Evolutionary conservation across 1,139 yeast genomes (phyloP).

Genomic region (Suhomyces maxii): DNA sequence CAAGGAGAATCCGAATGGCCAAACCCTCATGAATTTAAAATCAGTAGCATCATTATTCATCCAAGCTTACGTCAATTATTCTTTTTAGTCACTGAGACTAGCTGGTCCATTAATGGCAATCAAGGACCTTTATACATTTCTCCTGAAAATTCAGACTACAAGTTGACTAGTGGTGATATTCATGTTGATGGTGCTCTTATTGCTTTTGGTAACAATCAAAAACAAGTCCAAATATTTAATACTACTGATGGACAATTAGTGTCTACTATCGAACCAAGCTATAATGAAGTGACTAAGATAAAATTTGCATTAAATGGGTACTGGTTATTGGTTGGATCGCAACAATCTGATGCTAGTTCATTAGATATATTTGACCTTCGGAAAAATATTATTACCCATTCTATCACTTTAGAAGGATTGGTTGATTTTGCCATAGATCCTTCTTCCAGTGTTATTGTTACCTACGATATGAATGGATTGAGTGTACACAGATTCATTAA

Average conservation of each 20-base stretch:
- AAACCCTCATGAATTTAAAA: constrained; percentile 5
- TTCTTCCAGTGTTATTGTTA: constrained; percentile 42
- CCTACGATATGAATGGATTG: constrained; percentile 19
- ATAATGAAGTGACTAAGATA: constrained; percentile 35
- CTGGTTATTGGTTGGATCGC: constrained; percentile 47
- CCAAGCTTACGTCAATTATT: constrained; percentile 32
- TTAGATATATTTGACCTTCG: constrained; percentile 61
- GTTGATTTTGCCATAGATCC: constrained; percentile 44
- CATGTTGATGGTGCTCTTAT: constrained; percentile 69
- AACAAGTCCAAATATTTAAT: constrained; percentile 44
- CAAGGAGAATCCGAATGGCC: constrained; percentile 14
- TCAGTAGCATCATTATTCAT: constrained; percentile 29
- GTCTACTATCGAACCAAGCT: constrained; percentile 33
- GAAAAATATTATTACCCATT: constrained; percentile 37
- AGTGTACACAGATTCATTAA: constrained; percentile 40
- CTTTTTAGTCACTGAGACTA: constrained; percentile 29
- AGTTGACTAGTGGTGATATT: constrained; percentile 37
- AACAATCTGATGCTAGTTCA: constrained; percentile 18
- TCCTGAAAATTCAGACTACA: constrained; percentile 4
- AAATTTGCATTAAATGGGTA: constrained; percentile 70
- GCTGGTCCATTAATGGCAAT: constrained; percentile 32
- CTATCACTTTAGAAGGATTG: constrained; percentile 21
- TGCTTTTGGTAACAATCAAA: constrained; percentile 46
- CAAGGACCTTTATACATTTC: constrained; percentile 8
- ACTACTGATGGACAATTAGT: constrained; percentile 40